Conservation (phyloP, 768 basidiomycete species). For the Suillus fuscotomentosus region DNA sequence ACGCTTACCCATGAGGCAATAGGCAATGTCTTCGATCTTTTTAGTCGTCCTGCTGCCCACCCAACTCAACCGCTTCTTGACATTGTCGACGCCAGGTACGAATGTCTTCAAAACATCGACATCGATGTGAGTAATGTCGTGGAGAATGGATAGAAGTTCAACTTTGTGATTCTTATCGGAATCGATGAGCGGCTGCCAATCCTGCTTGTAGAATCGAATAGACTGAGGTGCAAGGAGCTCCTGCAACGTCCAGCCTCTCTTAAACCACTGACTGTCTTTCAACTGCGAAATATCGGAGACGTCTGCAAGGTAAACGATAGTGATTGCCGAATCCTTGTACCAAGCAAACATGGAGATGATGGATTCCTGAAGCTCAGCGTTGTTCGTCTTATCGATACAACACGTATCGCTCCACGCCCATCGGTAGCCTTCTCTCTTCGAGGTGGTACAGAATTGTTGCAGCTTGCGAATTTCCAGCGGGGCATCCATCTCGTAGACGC, state of each 20-base stretch:
- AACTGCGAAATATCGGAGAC: constrained; percentile 22
- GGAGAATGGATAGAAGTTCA: background rate
- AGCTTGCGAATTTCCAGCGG: constrained; percentile 16
- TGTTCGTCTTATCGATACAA: constrained; percentile 24
- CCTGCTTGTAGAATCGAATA: constrained; percentile 23
- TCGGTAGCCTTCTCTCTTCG: constrained; percentile 28
- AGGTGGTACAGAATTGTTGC: constrained; percentile 28
- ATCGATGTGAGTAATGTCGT: constrained; percentile 15
- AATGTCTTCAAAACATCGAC: constrained; percentile 19
- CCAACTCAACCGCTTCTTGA: constrained; percentile 28
- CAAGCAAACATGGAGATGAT: constrained; percentile 30
- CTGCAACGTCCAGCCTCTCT: constrained; percentile 20
- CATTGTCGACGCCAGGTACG: constrained; percentile 23
- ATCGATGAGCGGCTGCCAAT: constrained; percentile 16
- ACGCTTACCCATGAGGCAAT: constrained; percentile 7
- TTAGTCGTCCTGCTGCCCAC: constrained; percentile 24
- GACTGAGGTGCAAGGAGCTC: constrained; percentile 25
- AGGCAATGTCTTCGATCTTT: constrained; percentile 8
- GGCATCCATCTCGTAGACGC: constrained; percentile 12
- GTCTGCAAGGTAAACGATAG: constrained; percentile 28
- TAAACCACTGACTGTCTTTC: constrained; percentile 29
- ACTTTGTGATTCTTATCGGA: constrained; percentile 1
- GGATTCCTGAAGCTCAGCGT: constrained; percentile 25
- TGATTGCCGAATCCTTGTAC: constrained; percentile 25
- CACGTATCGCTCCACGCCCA: constrained; percentile 32